These are phyloP conservation scores for Talaromyces sp. DNA, from an alignment of 2,329 filamentous ascomycete species.

Conservation along the genomic window DNA sequence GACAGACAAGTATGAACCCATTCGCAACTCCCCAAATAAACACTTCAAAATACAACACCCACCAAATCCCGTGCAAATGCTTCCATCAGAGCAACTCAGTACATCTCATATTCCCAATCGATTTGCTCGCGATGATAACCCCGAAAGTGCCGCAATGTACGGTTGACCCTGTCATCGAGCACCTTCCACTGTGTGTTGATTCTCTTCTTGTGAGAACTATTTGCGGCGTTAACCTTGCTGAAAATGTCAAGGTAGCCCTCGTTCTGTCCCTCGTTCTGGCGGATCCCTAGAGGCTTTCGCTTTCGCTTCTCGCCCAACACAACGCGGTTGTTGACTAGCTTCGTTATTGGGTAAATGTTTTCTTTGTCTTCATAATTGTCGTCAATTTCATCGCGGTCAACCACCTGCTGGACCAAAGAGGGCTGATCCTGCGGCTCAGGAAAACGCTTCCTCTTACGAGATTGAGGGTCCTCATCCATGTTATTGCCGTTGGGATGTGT, in stretches of 20 bases:
- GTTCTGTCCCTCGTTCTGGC: neutral
- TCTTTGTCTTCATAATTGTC: neutral
- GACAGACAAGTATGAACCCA: neutral
- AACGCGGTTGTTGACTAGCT: neutral
- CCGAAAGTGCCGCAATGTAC: slow-evolving; percentile 19
- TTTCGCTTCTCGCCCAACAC: neutral
- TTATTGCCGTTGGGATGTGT: neutral
- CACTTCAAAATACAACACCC: neutral
- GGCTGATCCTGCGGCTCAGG: neutral
- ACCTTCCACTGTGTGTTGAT: neutral
- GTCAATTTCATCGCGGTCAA: neutral
- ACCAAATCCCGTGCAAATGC: neutral
- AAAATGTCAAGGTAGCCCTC: neutral
- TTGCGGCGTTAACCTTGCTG: neutral
- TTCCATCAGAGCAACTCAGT: neutral
- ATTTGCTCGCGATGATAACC: slow-evolving; percentile 22
- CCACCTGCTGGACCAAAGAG: neutral
- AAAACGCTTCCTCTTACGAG: neutral
- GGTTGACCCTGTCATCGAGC: neutral
- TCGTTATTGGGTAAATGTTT: neutral
- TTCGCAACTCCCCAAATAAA: neutral
- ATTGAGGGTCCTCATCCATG: neutral
- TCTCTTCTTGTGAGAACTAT: neutral
- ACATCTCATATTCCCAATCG: slow-evolving; percentile 26
- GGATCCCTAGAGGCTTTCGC: neutral